Percentiles rank a stretch among this genome's conserved stretches.
Evolutionary conservation across 306 rosid genomes (phyloP).

Genomic region (Glycyrrhiza uralensis): DNA sequence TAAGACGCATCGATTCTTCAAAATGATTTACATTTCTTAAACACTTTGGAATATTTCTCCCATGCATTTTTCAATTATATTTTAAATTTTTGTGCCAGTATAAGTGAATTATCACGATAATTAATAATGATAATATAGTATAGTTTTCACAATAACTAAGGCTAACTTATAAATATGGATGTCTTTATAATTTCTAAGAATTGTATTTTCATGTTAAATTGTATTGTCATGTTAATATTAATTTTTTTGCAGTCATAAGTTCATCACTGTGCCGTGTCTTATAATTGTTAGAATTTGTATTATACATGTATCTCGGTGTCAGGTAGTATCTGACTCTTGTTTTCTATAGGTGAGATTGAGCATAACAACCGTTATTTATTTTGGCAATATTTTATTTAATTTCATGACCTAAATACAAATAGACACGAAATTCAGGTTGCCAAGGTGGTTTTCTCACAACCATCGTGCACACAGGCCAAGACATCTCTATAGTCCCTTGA

Average conservation of each 20-base stretch:
- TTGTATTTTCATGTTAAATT: background rate
- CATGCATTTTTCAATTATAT: background rate
- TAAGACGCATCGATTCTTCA: background rate
- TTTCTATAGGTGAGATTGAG: background rate
- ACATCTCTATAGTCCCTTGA: conserved; percentile 72
- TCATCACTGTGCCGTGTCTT: background rate
- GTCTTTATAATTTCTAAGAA: background rate
- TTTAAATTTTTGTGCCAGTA: background rate
- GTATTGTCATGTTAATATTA: too few species aligned
- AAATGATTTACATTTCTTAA: background rate
- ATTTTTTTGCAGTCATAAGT: background rate
- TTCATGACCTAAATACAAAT: background rate
- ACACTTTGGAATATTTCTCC: background rate
- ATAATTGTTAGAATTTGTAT: background rate
- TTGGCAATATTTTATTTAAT: background rate
- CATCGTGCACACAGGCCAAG: conserved; percentile 71
- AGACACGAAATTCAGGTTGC: conserved; percentile 38
- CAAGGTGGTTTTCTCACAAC: conserved; percentile 59
- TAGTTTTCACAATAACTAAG: background rate
- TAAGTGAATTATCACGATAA: background rate
- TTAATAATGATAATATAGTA: background rate
- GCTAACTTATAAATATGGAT: background rate
- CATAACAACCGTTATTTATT: background rate
- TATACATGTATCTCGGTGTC: background rate
- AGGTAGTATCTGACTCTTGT: background rate